Conservation (phyloP, 2,329 filamentous ascomycete genomes). For the Arthrobotrys iridis region DNA sequence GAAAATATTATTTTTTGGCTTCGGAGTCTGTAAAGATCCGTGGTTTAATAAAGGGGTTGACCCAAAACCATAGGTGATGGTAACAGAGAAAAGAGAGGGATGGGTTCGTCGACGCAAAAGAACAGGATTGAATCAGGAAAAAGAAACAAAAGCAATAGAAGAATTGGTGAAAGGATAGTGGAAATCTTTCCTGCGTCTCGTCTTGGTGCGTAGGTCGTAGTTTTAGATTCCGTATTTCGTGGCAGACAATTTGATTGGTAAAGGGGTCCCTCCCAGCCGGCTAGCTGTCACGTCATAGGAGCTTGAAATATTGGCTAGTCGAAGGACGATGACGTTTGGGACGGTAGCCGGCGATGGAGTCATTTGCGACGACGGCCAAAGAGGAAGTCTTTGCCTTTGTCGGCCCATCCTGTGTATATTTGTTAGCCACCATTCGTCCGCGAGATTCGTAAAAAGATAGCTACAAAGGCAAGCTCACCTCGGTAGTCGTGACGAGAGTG, state of each 20-base stretch:
- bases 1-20: slow-evolving; percentile 8
- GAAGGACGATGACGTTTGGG: slow-evolving; percentile 52
- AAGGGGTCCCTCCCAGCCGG: slow-evolving; percentile 38
- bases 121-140: slow-evolving; percentile 3
- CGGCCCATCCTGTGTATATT: slow-evolving; percentile 63
- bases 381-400: slow-evolving; percentile 66
- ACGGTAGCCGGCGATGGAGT: slow-evolving; percentile 54
- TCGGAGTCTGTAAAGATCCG: not conserved
- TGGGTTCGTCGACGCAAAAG: slow-evolving; percentile 1
- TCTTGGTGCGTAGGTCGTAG: slow-evolving; percentile 10
- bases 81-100: not conserved
- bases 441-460: not conserved
- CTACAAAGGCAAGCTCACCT: slow-evolving; percentile 17
- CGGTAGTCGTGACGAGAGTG: slow-evolving; percentile 57
- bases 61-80: slow-evolving; percentile 59
- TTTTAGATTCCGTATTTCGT: slow-evolving; percentile 32
- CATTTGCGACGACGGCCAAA: slow-evolving; percentile 50
- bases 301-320: slow-evolving; percentile 31
- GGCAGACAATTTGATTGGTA: slow-evolving; percentile 33
- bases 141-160: not conserved
- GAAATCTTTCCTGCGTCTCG: not conserved
- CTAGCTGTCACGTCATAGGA: slow-evolving; percentile 51
- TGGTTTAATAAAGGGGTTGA: not conserved
- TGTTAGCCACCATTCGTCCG: slow-evolving; percentile 1
- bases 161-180: not conserved